These are phyloP conservation scores for Calonectria montana DNA, from an alignment of 2,329 filamentous ascomycete species.

Conservation along the genomic window DNA sequence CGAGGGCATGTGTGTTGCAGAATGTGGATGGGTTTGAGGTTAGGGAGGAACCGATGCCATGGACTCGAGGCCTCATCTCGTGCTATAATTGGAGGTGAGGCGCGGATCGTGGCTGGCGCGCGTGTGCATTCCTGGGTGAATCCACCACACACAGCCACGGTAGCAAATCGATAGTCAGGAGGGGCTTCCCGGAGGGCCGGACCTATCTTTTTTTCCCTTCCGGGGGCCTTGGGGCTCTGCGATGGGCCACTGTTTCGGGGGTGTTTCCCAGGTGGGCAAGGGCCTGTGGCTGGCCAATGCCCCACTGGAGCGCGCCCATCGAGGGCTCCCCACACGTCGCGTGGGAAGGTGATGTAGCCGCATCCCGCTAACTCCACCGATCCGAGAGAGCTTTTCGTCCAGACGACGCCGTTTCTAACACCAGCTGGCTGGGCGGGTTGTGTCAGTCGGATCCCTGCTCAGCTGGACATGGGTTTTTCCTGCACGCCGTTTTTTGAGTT, in stretches of 20 bases:
- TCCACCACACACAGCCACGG: constrained; percentile 14
- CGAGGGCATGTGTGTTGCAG: neutral
- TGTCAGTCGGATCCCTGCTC: constrained; percentile 22
- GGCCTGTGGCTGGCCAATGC: constrained; percentile 4
- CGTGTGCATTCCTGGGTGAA: constrained; percentile 7
- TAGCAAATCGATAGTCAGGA: constrained; percentile 18
- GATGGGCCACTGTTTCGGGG: neutral
- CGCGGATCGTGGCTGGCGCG: constrained; percentile 26
- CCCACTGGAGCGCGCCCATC: neutral
- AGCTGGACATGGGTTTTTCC: constrained; percentile 26
- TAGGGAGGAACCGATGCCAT: constrained; percentile 19
- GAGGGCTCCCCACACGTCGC: constrained; percentile 7
- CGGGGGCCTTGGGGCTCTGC: neutral
- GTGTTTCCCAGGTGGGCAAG: constrained; percentile 7
- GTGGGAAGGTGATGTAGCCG: constrained; percentile 10
- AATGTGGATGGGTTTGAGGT: constrained; percentile 4
- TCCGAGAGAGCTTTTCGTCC: neutral
- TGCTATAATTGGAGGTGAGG: constrained; percentile 28
- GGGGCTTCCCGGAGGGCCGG: constrained; percentile 10
- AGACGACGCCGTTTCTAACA: neutral
- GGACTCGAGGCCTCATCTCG: constrained; percentile 15
- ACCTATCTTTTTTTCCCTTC: neutral
- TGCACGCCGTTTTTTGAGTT: constrained; percentile 4
- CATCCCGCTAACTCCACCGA: constrained; percentile 12
- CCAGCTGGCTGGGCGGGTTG: neutral